phyloP scores from a whole-genome alignment of 1,284 basidiomycete species.

The Mycena citricolor region DNA sequence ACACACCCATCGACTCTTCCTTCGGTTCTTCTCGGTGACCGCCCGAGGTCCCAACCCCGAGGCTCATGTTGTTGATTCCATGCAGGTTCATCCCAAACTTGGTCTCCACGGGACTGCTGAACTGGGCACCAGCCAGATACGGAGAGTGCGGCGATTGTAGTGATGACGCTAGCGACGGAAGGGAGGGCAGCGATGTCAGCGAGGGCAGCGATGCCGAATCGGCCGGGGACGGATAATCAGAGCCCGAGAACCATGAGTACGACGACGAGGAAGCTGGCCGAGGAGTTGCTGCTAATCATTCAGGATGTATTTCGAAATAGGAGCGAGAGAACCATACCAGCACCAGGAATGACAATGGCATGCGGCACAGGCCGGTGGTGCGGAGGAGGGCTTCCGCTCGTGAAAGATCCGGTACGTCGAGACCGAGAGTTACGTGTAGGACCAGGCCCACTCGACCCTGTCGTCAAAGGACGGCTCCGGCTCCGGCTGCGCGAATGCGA shows the following conservation, averaged over 20 bases:
- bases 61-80: no score
- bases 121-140: no score
- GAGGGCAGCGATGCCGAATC: no score
- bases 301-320: no score
- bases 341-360: slow-evolving; percentile 63
- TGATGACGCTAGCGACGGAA: slow-evolving; percentile 27
- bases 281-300: no score
- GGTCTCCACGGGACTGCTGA: slow-evolving; percentile 17
- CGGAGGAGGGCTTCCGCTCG: slow-evolving; percentile 41
- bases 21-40: no score
- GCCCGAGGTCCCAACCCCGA: slow-evolving; percentile 6
- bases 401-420: slow-evolving; percentile 45
- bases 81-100: slow-evolving; percentile 17
- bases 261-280: neutral
- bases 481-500: slow-evolving; percentile 17
- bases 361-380: slow-evolving; percentile 34
- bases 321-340: no score
- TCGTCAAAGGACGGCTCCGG: slow-evolving; percentile 28
- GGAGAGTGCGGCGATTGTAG: no score
- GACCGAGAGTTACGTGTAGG: slow-evolving; percentile 50
- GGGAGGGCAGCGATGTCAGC: slow-evolving; percentile 29
- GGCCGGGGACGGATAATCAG: no score
- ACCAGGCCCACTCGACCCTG: no score
- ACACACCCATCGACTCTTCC: slow-evolving; percentile 8
- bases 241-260: no score